phyloP scores from a whole-genome alignment of 2,329 filamentous ascomycete species.

The Cadophora gregata region DNA sequence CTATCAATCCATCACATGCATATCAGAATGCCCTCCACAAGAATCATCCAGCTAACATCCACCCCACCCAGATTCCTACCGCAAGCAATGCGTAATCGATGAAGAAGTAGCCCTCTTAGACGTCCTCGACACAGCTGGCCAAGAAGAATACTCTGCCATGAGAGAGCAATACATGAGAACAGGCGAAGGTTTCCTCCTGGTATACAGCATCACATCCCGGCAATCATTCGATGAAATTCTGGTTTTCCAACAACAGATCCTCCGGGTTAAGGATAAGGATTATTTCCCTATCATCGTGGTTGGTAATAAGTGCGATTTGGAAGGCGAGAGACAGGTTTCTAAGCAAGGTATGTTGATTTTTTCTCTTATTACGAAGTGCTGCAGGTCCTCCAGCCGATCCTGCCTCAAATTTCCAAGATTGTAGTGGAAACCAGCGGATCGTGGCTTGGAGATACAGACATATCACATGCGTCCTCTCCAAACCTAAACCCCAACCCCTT shows the following conservation, averaged over 20 bases:
- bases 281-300: slow-evolving; percentile 99
- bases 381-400: not conserved
- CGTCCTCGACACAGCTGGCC: slow-evolving; percentile 96
- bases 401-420: not conserved
- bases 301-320: slow-evolving; percentile 99
- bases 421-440: not conserved
- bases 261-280: slow-evolving; percentile 99
- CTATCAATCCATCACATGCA: not conserved
- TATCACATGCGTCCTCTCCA: not conserved
- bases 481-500: not conserved
- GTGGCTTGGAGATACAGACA: not conserved
- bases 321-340: slow-evolving; percentile 87
- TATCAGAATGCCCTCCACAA: not conserved
- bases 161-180: slow-evolving; percentile 99
- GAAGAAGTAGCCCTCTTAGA: slow-evolving; percentile 97
- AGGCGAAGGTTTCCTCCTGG: slow-evolving; percentile 90
- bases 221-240: slow-evolving; percentile 99
- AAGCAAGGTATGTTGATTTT: slow-evolving; percentile 75
- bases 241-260: slow-evolving; percentile 98
- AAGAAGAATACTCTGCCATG: slow-evolving; percentile 99
- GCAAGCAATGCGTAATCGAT: slow-evolving; percentile 99
- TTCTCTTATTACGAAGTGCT: not conserved
- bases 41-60: not conserved
- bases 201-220: slow-evolving; percentile 97
- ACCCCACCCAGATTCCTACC: slow-evolving; percentile 81